Conservation (phyloP, 78 protist species). For the Cavenderia fasciculata region DNA sequence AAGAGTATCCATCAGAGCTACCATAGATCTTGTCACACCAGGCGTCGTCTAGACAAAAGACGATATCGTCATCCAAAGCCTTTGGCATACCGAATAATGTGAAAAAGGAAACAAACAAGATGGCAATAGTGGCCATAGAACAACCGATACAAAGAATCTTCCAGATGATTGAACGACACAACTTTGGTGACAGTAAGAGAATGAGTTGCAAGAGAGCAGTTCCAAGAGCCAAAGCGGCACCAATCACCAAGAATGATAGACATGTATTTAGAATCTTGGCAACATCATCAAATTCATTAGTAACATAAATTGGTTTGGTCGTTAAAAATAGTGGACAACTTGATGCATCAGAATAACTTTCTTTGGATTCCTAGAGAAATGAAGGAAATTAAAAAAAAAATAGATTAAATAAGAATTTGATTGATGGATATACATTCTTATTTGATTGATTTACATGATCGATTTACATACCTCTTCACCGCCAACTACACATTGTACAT, state of each 20-base stretch:
- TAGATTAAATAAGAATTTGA: too few species aligned
- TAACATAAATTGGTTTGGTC: neutral
- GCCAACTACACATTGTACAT: neutral
- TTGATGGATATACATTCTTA: too few species aligned
- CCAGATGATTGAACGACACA: conserved; percentile 50
- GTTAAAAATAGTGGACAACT: too few species aligned
- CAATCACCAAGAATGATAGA: conserved; percentile 45
- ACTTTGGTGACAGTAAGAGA: conserved; percentile 42
- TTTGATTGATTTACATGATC: too few species aligned
- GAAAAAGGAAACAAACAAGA: neutral
- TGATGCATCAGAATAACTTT: too few species aligned
- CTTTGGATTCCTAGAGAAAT: too few species aligned
- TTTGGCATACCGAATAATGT: neutral
- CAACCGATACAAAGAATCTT: conserved; percentile 51
- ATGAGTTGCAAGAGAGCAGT: conserved; percentile 39
- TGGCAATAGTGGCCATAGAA: neutral
- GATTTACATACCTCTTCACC: neutral
- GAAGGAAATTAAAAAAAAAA: too few species aligned
- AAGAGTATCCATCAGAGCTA: neutral
- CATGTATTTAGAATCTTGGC: conserved; percentile 15
- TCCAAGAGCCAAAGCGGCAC: conserved; percentile 34
- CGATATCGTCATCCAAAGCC: neutral
- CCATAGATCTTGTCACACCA: conserved; percentile 40
- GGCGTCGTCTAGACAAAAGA: neutral
- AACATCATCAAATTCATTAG: neutral